phyloP scores from a whole-genome alignment of 2,329 filamentous ascomycete species.

The Xylaria sp. region DNA sequence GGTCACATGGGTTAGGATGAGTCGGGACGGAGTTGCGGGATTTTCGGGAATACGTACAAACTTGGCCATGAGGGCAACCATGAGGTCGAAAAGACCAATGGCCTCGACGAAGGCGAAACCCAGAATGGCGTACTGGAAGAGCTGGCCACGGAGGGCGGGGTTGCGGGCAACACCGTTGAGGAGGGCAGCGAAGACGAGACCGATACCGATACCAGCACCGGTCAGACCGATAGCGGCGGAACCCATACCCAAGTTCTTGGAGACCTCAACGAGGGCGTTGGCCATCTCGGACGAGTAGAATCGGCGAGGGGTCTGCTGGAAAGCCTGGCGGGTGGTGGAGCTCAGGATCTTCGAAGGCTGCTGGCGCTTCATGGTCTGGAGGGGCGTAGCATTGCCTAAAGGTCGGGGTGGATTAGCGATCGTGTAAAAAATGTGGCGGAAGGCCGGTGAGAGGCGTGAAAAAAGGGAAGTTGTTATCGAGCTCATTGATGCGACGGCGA shows the following conservation, averaged over 20 bases:
- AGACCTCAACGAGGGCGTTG: conserved; percentile 86
- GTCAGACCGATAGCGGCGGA: conserved; percentile 89
- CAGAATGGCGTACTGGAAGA: conserved; percentile 95
- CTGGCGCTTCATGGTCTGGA: conserved; percentile 77
- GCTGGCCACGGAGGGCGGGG: conserved; percentile 91
- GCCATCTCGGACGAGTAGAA: conserved; percentile 88
- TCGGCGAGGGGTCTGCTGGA: conserved; percentile 64
- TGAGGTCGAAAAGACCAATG: conserved; percentile 86
- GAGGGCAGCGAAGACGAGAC: conserved; percentile 89
- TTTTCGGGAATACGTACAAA: conserved; percentile 60
- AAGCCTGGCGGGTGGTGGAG: conserved; percentile 66
- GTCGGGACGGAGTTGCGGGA: conserved; percentile 2
- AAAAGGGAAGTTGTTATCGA: conserved; percentile 13
- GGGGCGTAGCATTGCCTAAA: conserved; percentile 60
- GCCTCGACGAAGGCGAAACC: conserved; percentile 95
- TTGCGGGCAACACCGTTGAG: conserved; percentile 90
- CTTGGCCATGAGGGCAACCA: conserved; percentile 94
- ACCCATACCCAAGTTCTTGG: conserved; percentile 89
- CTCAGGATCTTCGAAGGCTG: conserved; percentile 68
- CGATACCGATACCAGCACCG: conserved; percentile 93
- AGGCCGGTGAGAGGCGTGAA: conserved; percentile 1
- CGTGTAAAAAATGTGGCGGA: not conserved
- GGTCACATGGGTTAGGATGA: conserved; percentile 13
- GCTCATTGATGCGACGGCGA: not conserved
- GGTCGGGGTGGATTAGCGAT: conserved; percentile 33